Evolutionary conservation across 1,284 basidiomycete genomes (phyloP), one percentile per base, ranked within the genome.

Genomic region (Coniferiporia sulphurascens): DNA sequence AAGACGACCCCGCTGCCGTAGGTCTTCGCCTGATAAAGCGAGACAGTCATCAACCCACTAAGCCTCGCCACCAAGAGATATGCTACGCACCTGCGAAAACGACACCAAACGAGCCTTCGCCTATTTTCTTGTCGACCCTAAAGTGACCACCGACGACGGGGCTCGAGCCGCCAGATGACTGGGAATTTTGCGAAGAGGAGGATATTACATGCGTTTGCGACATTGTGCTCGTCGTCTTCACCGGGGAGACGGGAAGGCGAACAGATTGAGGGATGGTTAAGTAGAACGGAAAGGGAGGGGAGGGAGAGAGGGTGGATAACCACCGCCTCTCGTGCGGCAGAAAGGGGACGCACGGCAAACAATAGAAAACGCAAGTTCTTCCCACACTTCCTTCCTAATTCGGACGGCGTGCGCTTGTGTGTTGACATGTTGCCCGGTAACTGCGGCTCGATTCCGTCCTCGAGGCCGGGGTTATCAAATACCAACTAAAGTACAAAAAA

Each of bases 41-140:
- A 2, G 52, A 41, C 27, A 22, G 44, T 19, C 44, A 36, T 51
- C 45, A 45, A 9, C 5, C 22, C 17, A 55, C 9, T 15, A 41
- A 15, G 22, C n/a, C 9, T 13, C 17, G 34, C 55, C 19, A 61
- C 4, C 53, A 56, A 52, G 21, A 21, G 46, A 32, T 50, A 41
- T 9, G 36, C 17, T 19, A 59, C 76, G 48, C 51, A 87, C 88
- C 89, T 76, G 90, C 87, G 66, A 89, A 91, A 17, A 91, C 87
- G 60, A 91, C 88, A 70, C 89, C 89, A 70, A 92, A 92, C 15
- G 87, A 88, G 62, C 90, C 90, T 74, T 92, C 90, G 61, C 89
- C 89, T 69, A 92, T 91, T 80, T 91, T 92, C 82, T 90, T 91
- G 60, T 89, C 89, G 58, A 92, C 88, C 63, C 85, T 81, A 70